Evolutionary conservation across 2,329 filamentous ascomycete species (phyloP).

Genomic region (Hymenoscyphus repandus): DNA sequence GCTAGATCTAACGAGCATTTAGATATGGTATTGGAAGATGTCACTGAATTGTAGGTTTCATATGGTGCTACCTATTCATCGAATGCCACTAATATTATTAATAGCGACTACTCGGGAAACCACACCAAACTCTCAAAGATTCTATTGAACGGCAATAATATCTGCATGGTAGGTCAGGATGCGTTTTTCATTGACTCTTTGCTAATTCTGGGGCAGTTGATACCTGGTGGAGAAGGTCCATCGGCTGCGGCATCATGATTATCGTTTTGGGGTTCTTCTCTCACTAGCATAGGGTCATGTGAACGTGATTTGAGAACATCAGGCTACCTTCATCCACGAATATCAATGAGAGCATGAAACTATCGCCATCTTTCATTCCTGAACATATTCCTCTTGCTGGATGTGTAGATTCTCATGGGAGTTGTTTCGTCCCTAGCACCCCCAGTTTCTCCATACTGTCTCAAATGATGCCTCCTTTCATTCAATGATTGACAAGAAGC

Average conservation of each 20-base stretch:
- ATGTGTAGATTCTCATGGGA: too few relatives aligned
- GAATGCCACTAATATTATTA: conserved; percentile 34
- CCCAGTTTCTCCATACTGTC: too few relatives aligned
- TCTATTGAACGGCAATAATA: conserved; percentile 93
- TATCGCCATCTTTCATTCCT: too few relatives aligned
- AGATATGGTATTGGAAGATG: conserved; percentile 99
- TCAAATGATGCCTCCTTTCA: too few relatives aligned
- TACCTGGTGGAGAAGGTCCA: conserved; percentile 72
- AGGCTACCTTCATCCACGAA: conserved; percentile 11
- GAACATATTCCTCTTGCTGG: too few relatives aligned
- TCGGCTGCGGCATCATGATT: conserved; percentile 23
- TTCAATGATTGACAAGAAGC: too few relatives aligned
- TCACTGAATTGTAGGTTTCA: conserved; percentile 79
- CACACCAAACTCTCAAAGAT: conserved; percentile 92
- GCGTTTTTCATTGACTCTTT: background rate
- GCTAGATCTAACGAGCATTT: conserved; percentile 17
- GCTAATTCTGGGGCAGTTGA: conserved; percentile 48
- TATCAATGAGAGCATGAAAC: conserved; percentile 15
- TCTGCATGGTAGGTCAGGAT: conserved; percentile 75
- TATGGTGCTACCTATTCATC: background rate
- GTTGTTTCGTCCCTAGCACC: too few relatives aligned
- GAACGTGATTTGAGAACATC: background rate
- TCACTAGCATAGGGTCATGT: background rate
- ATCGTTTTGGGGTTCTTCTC: background rate
- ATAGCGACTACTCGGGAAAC: conserved; percentile 85